These are phyloP conservation scores for Agrocybe praecox DNA, from an alignment of 768 basidiomycete genomes.

Conservation along the genomic window DNA sequence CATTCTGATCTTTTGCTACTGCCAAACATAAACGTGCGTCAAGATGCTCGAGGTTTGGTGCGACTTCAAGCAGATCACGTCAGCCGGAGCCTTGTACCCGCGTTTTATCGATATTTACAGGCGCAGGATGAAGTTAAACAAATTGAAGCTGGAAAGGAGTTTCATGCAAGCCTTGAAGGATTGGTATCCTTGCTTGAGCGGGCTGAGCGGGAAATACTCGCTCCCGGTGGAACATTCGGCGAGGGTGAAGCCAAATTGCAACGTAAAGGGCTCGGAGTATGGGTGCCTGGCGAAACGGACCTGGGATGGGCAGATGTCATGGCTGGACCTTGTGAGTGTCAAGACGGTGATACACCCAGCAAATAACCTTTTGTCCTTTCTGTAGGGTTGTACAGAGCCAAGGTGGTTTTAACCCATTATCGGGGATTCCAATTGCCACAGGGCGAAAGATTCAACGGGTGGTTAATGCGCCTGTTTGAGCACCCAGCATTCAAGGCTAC, in stretches of 20 bases:
- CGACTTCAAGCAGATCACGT: slow-evolving; percentile 72
- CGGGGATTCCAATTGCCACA: slow-evolving; percentile 62
- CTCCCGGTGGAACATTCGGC: slow-evolving; percentile 37
- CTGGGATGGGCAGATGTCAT: slow-evolving; percentile 69
- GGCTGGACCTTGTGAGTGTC: slow-evolving; percentile 65
- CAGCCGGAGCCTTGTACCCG: slow-evolving; percentile 63
- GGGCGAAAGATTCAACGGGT: slow-evolving; percentile 50
- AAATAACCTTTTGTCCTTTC: not conserved
- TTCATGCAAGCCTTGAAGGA: slow-evolving; percentile 48
- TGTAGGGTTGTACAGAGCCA: slow-evolving; percentile 72
- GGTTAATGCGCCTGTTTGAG: slow-evolving; percentile 53
- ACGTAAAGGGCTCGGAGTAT: slow-evolving; percentile 53
- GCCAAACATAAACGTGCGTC: not conserved
- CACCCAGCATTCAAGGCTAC: slow-evolving; percentile 70
- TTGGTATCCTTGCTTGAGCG: slow-evolving; percentile 60
- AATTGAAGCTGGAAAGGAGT: slow-evolving; percentile 53
- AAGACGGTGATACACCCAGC: slow-evolving; percentile 1
- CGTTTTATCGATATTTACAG: slow-evolving; percentile 77
- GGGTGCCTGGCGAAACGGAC: slow-evolving; percentile 51
- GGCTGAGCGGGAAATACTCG: slow-evolving; percentile 48
- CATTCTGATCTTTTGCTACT: not conserved
- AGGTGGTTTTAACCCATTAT: slow-evolving; percentile 65
- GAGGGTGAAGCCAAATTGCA: slow-evolving; percentile 41
- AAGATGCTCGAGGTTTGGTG: slow-evolving; percentile 69
- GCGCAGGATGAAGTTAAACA: slow-evolving; percentile 62